A percentile compares a stretch with the other conserved stretches of the same genome.
Evolutionary conservation across 495 filamentous ascomycete genomes (phyloP).

Genomic region (Elasticomyces elasticus): DNA sequence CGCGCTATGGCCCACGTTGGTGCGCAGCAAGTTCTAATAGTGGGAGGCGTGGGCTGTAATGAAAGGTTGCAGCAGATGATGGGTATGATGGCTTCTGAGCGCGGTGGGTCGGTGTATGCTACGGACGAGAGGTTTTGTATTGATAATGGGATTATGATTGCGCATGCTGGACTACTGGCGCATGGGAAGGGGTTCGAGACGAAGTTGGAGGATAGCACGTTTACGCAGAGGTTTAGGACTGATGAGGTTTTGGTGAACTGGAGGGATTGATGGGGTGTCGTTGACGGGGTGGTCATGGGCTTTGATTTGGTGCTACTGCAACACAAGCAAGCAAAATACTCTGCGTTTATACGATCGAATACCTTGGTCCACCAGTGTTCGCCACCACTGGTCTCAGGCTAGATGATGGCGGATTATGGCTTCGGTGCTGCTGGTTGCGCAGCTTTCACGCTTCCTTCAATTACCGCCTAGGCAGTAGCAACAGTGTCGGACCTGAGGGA

Average conservation of each 20-base stretch:
- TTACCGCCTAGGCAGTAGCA: too few relatives aligned
- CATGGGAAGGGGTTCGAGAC: constrained; percentile 71
- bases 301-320: too few relatives aligned
- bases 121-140: constrained; percentile 98
- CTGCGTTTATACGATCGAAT: too few relatives aligned
- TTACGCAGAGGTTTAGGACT: constrained; percentile 89
- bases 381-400: too few relatives aligned
- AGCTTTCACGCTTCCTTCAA: too few relatives aligned
- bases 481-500: too few relatives aligned
- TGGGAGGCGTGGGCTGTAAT: constrained; percentile 97
- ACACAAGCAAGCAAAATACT: too few relatives aligned
- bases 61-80: constrained; percentile 97
- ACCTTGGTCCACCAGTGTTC: too few relatives aligned
- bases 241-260: constrained; percentile 90
- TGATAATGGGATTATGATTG: constrained; percentile 99
- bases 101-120: constrained; percentile 83
- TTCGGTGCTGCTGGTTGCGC: too few relatives aligned
- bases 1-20: constrained; percentile 97
- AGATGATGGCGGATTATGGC: too few relatives aligned
- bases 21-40: constrained; percentile 79
- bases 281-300: too few relatives aligned
- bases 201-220: constrained; percentile 67
- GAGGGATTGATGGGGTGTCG: constrained; percentile 77
- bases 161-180: constrained; percentile 83
- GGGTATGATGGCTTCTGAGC: constrained; percentile 85